Base-by-base conservation (phyloP, 2,329 filamentous ascomycete species). In the Botryotinia calthae region DNA sequence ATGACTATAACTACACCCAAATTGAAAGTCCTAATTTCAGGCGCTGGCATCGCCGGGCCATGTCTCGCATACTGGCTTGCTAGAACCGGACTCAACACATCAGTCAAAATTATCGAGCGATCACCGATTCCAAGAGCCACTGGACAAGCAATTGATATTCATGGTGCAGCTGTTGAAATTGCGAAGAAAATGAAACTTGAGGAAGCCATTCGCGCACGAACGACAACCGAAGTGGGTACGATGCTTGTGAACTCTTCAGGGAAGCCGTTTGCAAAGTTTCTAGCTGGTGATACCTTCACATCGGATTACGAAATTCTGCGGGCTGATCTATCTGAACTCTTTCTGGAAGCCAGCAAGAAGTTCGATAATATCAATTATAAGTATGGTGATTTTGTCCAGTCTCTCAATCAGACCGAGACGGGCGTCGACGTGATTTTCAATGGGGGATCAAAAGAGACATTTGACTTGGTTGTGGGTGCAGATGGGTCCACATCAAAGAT, bases 61-160 rank as follows among this genome's bases (percentile, higher is more conserved):
- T 81, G 85, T 12, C 79, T 87, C 10, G 86, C 86, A 44, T 85
- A 84, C 78, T 86, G 84, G 80, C 83, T 89, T 40, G 80, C 85
- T 4, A 81, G 80, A 54, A 74, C 80, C 31, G 58, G 68, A 28
- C 58, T 48, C n/a, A 80, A 82, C 58, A 79, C 82, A 71, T 74
- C 77, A 42, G 78, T 85, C 64, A 82, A 82, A 1, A 72, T 85
- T 40, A 77, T 85, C 40, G 84, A 86, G 75, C 82, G 75, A 81
- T 84, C 7, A 81, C 75, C 59, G 76, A 81, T 10, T 61, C 79
- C 88, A 0, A 84, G 87, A 2, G 79, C 82, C 2, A 82, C 81
- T 0, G 88, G 88, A 0, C 83, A 85, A 12, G 86, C 88, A 58
- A 79, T 90, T 42, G 88, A 90, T 75, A 81, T 89, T 4, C 84